Evolutionary conservation across 2,329 filamentous ascomycete genomes (phyloP).

Genomic region (Metarhizium album): DNA sequence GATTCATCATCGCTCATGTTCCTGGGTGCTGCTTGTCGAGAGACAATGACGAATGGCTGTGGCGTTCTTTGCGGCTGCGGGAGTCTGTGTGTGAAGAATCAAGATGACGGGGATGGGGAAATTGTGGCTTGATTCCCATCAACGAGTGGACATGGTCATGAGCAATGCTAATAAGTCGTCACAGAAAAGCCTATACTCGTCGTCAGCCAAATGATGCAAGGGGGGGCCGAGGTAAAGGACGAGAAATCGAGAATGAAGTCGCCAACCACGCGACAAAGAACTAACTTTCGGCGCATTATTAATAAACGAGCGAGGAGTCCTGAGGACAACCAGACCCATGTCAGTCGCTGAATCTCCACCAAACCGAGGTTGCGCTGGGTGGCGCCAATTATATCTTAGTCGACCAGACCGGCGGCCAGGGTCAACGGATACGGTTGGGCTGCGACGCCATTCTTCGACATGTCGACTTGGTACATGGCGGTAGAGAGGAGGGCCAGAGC

Average conservation of each 20-base stretch:
- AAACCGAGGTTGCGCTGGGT: too few relatives aligned
- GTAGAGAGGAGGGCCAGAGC: too few relatives aligned
- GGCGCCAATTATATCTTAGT: too few relatives aligned
- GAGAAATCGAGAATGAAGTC: background rate
- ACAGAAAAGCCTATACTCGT: background rate
- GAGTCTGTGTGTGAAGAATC: background rate
- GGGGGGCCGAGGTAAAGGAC: background rate
- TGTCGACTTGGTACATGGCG: too few relatives aligned
- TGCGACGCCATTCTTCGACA: too few relatives aligned
- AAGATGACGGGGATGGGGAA: background rate
- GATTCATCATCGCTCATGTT: conserved; percentile 6
- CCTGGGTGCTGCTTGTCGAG: background rate
- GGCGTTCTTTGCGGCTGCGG: too few relatives aligned
- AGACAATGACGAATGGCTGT: background rate
- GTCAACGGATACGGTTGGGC: too few relatives aligned
- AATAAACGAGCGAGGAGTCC: background rate
- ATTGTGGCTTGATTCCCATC: background rate
- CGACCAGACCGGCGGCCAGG: too few relatives aligned
- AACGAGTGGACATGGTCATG: background rate
- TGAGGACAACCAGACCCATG: too few relatives aligned
- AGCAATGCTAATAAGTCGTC: background rate
- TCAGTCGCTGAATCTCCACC: too few relatives aligned
- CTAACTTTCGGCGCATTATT: background rate
- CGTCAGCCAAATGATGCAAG: background rate
- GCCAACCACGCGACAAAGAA: background rate